phyloP scores from a whole-genome alignment of 108 stramenopile species.

The Skeletonema potamos region DNA sequence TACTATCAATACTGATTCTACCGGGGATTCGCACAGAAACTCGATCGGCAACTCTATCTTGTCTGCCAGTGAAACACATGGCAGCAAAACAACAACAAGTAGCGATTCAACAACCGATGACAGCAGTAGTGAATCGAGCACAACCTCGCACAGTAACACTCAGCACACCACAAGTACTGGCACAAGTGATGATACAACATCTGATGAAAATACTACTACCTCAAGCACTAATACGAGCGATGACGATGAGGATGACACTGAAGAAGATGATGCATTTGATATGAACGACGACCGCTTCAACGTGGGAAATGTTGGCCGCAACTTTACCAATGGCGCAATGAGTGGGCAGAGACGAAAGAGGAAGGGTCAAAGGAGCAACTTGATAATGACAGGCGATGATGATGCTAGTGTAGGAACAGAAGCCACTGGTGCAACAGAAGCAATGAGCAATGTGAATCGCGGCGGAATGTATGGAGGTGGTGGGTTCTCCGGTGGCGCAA shows the following conservation, averaged over 20 bases:
- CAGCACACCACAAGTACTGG: constrained; percentile 2
- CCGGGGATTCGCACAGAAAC: neutral
- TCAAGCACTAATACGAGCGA: neutral
- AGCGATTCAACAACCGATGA: constrained; percentile 14
- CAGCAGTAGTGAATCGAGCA: constrained; percentile 13
- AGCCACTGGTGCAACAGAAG: constrained; percentile 11
- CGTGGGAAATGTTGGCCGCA: neutral
- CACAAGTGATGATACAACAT: constrained; percentile 3
- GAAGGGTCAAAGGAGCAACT: constrained; percentile 12
- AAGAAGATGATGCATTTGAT: constrained; percentile 5
- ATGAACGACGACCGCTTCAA: neutral
- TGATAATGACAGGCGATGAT: constrained; percentile 14
- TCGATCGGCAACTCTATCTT: neutral
- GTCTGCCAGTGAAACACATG: neutral
- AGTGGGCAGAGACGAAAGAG: neutral
- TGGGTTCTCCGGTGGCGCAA: neutral
- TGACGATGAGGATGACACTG: neutral
- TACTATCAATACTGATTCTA: constrained; percentile 1
- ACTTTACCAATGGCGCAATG: neutral
- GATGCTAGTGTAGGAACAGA: constrained; percentile 19
- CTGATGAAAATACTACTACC: neutral
- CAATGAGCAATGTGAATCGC: neutral
- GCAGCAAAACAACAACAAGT: constrained; percentile 8
- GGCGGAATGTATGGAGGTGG: neutral
- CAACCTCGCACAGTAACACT: constrained; percentile 9